Evolutionary conservation across 2,329 filamentous ascomycete species (phyloP), one percentile per base, ranked within the genome.

Genomic region (Calonectria pteridis): DNA sequence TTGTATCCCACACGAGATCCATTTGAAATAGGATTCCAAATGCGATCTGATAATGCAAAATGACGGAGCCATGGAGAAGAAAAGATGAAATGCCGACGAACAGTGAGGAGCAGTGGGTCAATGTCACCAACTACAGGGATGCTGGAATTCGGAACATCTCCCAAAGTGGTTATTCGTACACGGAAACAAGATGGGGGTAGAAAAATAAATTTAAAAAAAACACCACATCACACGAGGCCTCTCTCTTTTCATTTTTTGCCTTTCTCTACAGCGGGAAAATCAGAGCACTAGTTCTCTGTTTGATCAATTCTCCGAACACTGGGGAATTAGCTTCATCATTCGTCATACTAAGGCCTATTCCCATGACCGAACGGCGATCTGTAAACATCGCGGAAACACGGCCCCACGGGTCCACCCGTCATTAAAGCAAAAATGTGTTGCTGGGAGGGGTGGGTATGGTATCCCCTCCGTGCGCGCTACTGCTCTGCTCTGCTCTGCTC

Each of bases 361-460:
- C 31, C 11, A 16, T 58, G 50, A 33, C 18, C 20, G 9, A 58
- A n/a, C 33, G 33, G 16, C 26, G 55, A 62, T 62, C 55, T n/a
- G 31, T 62, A 26, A 14, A 20, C 55, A 28, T 29, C 55, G 23
- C 6, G 23, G 35, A 62, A 13, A 26, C 59, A 49, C 37, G 33
- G 59, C 59, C 59, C 59, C 59, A 43, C 59, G 59, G 59, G 40
- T 49, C 59, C 59, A 64, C 59, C 59, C 59, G 59, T 64, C 59
- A 64, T 64, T 49, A 64, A 43, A 33, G 28, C 37, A 43, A 49
- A 49, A 40, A 26, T 53, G 18, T 5, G 37, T 16, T 26, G 26
- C 40, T 18, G 40, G 59, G 37, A n/a, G n/a, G n/a, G n/a, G n/a
- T n/a, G n/a, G n/a, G n/a, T n/a, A n/a, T n/a, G 40, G 59, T 23